These are phyloP conservation scores for Alternaria triticina DNA, from an alignment of 2,329 filamentous ascomycete species.

Conservation along the genomic window DNA sequence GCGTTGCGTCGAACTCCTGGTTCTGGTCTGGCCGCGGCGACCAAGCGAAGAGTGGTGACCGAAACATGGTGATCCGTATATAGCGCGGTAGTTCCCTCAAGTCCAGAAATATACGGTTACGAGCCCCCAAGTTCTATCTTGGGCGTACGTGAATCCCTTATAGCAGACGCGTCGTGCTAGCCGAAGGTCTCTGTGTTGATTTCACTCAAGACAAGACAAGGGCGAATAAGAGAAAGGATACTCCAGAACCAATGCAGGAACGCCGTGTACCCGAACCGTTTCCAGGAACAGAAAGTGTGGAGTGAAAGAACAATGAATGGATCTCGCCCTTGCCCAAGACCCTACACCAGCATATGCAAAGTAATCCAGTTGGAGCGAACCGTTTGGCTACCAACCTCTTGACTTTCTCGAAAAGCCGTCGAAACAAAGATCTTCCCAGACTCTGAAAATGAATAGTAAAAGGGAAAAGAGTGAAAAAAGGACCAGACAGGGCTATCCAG, in stretches of 20 bases:
- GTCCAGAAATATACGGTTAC: constrained; percentile 17
- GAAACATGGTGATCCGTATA: constrained; percentile 35
- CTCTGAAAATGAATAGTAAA: constrained; percentile 3
- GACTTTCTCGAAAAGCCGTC: constrained; percentile 4
- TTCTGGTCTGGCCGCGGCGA: constrained; percentile 42
- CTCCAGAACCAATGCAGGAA: constrained; percentile 32
- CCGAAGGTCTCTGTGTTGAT: constrained; percentile 24
- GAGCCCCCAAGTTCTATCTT: constrained; percentile 18
- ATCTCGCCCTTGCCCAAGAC: constrained; percentile 37
- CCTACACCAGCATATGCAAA: constrained; percentile 34
- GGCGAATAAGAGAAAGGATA: constrained; percentile 32
- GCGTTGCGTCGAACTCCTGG: constrained; percentile 33
- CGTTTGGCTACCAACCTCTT: constrained; percentile 28
- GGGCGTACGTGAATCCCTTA: constrained; percentile 32
- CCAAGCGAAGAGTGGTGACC: constrained; percentile 40
- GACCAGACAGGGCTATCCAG: constrained; percentile 24
- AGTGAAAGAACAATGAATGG: constrained; percentile 41
- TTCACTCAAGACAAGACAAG: constrained; percentile 21
- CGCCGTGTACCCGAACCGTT: constrained; percentile 24
- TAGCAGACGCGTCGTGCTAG: constrained; percentile 30
- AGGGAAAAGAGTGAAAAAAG: constrained; percentile 5
- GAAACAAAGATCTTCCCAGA: constrained; percentile 17
- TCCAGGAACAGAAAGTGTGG: constrained; percentile 14
- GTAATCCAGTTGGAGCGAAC: constrained; percentile 20
- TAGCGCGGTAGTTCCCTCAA: constrained; percentile 10